Base-by-base conservation (phyloP, 331 rosid genomes). In the Arachis monticola region DNA sequence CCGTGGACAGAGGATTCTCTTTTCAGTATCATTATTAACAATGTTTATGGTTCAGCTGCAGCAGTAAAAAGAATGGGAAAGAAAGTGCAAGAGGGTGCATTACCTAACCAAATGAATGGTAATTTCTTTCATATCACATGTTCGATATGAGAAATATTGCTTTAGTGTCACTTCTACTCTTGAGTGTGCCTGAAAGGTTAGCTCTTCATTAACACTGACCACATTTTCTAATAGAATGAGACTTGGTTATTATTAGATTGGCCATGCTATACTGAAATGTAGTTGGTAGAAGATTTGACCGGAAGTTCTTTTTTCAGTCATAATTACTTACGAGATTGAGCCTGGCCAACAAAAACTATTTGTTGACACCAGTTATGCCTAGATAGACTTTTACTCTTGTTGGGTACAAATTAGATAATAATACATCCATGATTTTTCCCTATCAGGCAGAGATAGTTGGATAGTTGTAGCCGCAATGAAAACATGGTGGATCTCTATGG, bases 1-100 rank as follows among this genome's bases (percentile, higher is more conserved):
- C 52, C 35, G n/a, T 63, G 41, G 12, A 27, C 69, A 8, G 51
- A 65, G 6, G 59, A 53, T n/a, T 27, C 45, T 64, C 55, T 64
- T 71, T 51, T 51, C 56, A 55, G 9, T 45, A 38, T 77, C 61
- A 14, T 55, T 45, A 47, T 60, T 14, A 48, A 76, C 70, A 7
- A 77, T 53, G 77, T 27, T 51, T 72, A 59, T 70, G 79, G 63
- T 79, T 81, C 93, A 89, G 96, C 88, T 40, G 76, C 60, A 74
- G 75, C 79, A 66, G 88, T 72, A 55, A 79, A 86, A 77, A 87
- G 42, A 69, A 73, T 61, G 42, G 81, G 38, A 57, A 90, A 81
- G 70, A 89, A 86, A 81, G 74, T 78, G 11, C 75, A 12, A 48
- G 85, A 82, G 58, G 72, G 64, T 60, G 44, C 72, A 52, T n/a